Evolutionary conservation across 2,329 filamentous ascomycete genomes (phyloP), one percentile per base, ranked within the genome.

Genomic region (Chlorencoelia australis): DNA sequence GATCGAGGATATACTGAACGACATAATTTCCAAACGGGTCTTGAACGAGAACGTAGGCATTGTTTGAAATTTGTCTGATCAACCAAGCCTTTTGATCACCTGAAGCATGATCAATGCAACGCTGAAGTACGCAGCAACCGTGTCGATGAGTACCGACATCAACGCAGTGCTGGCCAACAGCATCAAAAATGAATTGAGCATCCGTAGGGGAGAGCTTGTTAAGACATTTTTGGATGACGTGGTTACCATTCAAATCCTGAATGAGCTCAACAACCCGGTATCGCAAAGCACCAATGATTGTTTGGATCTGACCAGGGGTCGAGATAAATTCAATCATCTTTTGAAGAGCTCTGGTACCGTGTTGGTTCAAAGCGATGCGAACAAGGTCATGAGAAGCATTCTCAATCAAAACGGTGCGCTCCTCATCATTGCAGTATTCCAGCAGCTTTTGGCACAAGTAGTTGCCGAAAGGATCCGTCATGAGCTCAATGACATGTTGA

Each of bases 271-370:
- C 91, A 32, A 98, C 91, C 42, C 84, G 78, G 57, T 78, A 72
- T 45, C 79, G 74, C 33, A 98, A 72, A 10, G 91, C 85, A 37
- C 82, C 70, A 47, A 94, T 94, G 58, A 98, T 91, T 48, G 85
- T 81, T 50, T 82, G 71, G 33, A 89, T 82, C 63, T 98, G 91
- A 54, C 82, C 78, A 3, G 78, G 71, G 17, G 85, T 93, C 35
- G 80, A 83, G 54, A 98, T 84, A 58, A 85, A 93, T 63, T 98
- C 91, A 48, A 98, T 98, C 91, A 98, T 98, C 72, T 96, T 98
- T 66, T 98, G 91, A 41, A 98, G 66, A 45, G 91, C 91, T 36
- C 91, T 79, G 41, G 91, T 98, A 49, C 91, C 91, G 59, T 98
- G 91, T 65, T 95, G 89, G 63, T 98, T 96, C 42, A 96, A 68